phyloP scores from a whole-genome alignment of 2,329 filamentous ascomycete genomes.

The Colletotrichum spaethianum region DNA sequence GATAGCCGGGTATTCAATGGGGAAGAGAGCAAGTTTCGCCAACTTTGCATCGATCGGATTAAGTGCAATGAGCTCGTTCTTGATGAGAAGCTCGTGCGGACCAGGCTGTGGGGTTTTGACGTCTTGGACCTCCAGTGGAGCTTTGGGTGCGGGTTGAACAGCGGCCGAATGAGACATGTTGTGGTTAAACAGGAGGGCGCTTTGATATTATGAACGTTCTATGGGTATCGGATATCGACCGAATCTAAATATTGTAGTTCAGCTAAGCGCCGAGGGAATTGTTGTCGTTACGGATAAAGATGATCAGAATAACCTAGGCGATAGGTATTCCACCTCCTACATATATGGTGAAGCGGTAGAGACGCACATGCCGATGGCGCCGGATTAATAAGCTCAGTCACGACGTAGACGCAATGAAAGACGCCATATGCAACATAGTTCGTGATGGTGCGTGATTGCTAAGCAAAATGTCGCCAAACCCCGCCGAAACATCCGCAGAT shows the following conservation, averaged over 20 bases:
- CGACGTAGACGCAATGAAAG: not conserved
- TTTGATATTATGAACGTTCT: not conserved
- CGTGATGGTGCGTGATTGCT: not conserved
- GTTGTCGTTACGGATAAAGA: not conserved
- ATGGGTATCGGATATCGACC: no score
- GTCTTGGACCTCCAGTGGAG: constrained; percentile 33
- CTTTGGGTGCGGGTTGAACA: constrained; percentile 22
- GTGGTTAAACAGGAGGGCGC: no score
- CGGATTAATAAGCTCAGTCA: not conserved
- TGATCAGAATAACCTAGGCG: no score
- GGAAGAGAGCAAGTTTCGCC: constrained; percentile 44
- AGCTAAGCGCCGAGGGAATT: not conserved
- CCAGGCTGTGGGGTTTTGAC: constrained; percentile 38
- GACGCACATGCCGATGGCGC: not conserved
- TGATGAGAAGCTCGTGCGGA: constrained; percentile 45
- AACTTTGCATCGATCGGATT: constrained; percentile 50
- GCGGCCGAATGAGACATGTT: constrained; percentile 32
- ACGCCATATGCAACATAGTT: not conserved
- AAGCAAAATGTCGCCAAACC: not conserved
- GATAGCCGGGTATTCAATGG: constrained; percentile 39
- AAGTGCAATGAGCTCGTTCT: constrained; percentile 47
- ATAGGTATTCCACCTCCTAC: not conserved
- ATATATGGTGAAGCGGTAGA: not conserved
- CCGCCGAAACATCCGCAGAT: not conserved
- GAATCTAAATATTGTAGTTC: not conserved